Conservation (phyloP, 2,329 filamentous ascomycete species). For the Colletotrichum agaves region DNA sequence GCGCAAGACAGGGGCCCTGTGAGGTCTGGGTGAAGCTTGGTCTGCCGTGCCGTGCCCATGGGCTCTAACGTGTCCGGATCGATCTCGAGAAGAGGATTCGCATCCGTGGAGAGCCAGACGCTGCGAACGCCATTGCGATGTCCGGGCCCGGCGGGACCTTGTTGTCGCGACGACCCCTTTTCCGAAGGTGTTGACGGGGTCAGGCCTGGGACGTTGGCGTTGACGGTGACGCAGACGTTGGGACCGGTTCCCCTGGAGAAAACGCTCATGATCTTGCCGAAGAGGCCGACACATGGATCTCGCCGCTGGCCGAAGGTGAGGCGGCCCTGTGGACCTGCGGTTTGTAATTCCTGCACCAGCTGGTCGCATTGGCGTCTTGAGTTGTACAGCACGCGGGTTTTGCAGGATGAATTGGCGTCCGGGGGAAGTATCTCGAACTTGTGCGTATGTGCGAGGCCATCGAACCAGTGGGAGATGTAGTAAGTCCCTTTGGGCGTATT, state of each 20-base stretch:
- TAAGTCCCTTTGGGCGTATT: constrained; percentile 68
- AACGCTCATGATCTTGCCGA: constrained; percentile 75
- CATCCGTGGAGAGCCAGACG: constrained; percentile 69
- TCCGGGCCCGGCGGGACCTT: constrained; percentile 31
- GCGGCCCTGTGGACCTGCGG: constrained; percentile 64
- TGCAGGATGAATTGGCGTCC: constrained; percentile 38
- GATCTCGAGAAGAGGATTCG: constrained; percentile 66
- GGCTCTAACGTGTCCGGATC: constrained; percentile 80
- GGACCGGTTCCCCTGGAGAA: constrained; percentile 56
- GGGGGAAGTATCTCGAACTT: constrained; percentile 73
- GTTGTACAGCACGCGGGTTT: constrained; percentile 70
- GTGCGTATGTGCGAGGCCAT: constrained; percentile 78
- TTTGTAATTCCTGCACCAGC: constrained; percentile 68
- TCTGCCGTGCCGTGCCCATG: constrained; percentile 70
- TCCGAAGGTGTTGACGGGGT: constrained; percentile 26
- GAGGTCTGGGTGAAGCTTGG: constrained; percentile 72
- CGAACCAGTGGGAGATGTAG: constrained; percentile 81
- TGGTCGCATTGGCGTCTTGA: constrained; percentile 76
- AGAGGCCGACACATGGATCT: constrained; percentile 80
- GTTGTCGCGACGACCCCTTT: background rate
- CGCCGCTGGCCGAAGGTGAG: constrained; percentile 76
- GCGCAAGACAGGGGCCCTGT: constrained; percentile 75
- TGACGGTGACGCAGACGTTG: constrained; percentile 75
- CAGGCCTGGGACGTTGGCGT: constrained; percentile 71
- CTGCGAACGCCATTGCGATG: constrained; percentile 48